Conservation (phyloP, 164 flowering plant genomes). For the Saururus chinensis region DNA sequence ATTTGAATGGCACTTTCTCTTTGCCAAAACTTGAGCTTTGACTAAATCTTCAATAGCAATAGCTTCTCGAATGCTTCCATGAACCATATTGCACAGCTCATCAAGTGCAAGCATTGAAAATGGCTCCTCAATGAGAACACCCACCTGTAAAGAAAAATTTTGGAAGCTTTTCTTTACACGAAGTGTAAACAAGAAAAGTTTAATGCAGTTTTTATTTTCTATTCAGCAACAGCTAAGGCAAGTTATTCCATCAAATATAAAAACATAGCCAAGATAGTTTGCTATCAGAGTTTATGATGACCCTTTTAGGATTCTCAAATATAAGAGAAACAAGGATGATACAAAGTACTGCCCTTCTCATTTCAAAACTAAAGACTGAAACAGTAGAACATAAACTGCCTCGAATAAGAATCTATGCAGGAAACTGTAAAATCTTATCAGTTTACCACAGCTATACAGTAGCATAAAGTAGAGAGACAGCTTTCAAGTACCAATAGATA, state of each 20-base stretch:
- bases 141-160: constrained; percentile 40
- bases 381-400: no score
- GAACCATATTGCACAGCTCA: constrained; percentile 45
- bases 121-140: constrained; percentile 96
- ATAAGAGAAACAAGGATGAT: no score
- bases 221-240: neutral
- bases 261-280: neutral
- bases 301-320: no score
- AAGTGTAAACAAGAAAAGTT: neutral
- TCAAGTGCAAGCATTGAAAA: constrained; percentile 91
- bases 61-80: constrained; percentile 50
- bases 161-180: neutral
- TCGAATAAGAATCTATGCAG: no score
- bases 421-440: no score
- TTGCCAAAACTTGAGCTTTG: constrained; percentile 32
- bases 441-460: no score
- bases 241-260: neutral
- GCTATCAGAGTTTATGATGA: no score
- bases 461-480: no score
- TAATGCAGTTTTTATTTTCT: no score
- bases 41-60: constrained; percentile 38
- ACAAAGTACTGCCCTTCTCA: no score
- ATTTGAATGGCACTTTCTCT: constrained; percentile 18
- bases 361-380: no score
- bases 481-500: no score